Evolutionary conservation across 306 rosid genomes (phyloP).

Genomic region (Cucurbita maxima): DNA sequence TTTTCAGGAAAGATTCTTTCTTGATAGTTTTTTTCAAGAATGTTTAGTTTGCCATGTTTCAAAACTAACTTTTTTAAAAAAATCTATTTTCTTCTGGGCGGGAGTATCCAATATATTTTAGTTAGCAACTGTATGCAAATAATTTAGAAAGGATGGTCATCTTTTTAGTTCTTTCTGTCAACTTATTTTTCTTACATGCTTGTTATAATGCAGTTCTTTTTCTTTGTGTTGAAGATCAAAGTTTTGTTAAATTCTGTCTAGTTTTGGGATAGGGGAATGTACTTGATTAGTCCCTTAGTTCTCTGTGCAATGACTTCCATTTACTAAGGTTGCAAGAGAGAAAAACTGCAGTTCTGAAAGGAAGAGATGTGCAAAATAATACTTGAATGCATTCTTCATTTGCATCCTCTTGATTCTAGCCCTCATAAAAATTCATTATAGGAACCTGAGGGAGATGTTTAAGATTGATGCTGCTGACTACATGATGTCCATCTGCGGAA

Average conservation of each 20-base stretch:
- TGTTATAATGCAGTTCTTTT: background rate
- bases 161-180: background rate
- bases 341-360: background rate
- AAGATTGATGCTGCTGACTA: slow-evolving; percentile 98
- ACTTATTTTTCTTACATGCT: background rate
- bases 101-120: background rate
- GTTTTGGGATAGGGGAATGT: background rate
- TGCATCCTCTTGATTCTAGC: background rate
- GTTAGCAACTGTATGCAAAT: background rate
- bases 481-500: slow-evolving; percentile 99
- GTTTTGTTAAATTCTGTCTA: background rate
- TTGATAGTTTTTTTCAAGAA: background rate
- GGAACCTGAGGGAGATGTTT: slow-evolving; percentile 95
- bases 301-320: background rate
- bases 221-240: background rate
- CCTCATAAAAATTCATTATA: slow-evolving; percentile 17
- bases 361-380: background rate
- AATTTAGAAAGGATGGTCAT: background rate
- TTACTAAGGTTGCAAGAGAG: background rate
- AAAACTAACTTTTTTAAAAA: background rate
- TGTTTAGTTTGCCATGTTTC: background rate
- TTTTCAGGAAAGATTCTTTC: background rate
- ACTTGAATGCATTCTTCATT: background rate
- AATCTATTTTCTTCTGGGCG: background rate
- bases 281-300: background rate